Base-by-base conservation (phyloP, 495 filamentous ascomycete species). In the Durotheca rogersii region DNA sequence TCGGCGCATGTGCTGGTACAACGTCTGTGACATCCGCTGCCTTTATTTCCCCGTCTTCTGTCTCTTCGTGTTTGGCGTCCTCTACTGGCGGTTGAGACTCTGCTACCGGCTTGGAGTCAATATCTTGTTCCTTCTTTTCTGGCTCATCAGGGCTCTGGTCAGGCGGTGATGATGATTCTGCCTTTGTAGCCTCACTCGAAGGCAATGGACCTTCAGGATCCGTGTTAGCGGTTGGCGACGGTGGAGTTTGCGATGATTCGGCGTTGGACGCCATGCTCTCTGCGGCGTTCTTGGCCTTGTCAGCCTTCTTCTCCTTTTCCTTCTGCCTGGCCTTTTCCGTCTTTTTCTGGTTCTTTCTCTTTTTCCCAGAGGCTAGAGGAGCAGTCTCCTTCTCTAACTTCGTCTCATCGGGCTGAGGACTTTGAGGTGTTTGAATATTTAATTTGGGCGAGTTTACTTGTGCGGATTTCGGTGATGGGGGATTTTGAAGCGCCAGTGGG, bases 261-360 rank as follows among this genome's bases (percentile, higher is more conserved):
- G 50, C 27, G 50, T 67, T 72, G 20, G 37, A 33, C 37, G 66
- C 65, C 43, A 61, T 59, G 32, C 52, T 60, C 52, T 67, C 64
- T 35, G 39, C 48, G 4, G 27, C 56, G 56, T 73, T 65, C 29
- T 54, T 50, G n/a, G 55, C 14, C 39, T 68, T 65, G 27, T 57
- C 58, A 16, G 44, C 37, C 19, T 18, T 12, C 19, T 43, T 47
- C 34, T 56, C 43, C 15, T 14, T 47, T 48, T 64, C 55, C 15
- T 56, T 36, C 38, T 38, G 38, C 15, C 16, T 27, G 23, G 23
- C 25, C 42, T 56, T 60, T 12, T 35, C 35, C 38, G 45, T 64
- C 54, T 51, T 51, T 21, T 43, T 48, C 1, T 21, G 47, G 21
- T 15, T 51, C 55, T 53, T 60, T 44, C 21, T 53, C 35, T 38